These are phyloP conservation scores for Vicia faba DNA, from an alignment of 306 rosid genomes.

Conservation along the genomic window DNA sequence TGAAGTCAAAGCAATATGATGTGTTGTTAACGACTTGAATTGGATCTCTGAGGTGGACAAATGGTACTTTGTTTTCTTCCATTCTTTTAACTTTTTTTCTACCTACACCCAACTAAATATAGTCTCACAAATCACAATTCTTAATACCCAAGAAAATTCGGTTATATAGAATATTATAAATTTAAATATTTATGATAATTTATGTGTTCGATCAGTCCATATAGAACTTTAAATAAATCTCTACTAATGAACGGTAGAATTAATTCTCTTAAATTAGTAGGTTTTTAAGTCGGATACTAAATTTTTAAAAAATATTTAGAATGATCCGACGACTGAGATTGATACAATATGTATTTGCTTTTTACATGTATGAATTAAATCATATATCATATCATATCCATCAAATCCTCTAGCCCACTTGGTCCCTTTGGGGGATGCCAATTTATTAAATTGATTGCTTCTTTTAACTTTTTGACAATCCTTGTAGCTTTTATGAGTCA, in stretches of 20 bases:
- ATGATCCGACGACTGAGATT: background rate
- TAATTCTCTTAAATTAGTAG: no score
- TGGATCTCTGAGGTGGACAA: slow-evolving; percentile 44
- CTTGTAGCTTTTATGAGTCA: slow-evolving; percentile 49
- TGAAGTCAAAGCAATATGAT: slow-evolving; percentile 57
- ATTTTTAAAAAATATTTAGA: background rate
- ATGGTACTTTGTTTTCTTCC: slow-evolving; percentile 11
- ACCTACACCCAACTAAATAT: slow-evolving; percentile 39
- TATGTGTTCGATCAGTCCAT: no score
- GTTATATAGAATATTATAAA: no score
- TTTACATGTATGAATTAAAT: background rate
- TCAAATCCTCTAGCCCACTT: slow-evolving; percentile 34
- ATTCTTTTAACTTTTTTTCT: slow-evolving; percentile 4
- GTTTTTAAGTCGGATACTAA: no score
- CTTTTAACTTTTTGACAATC: slow-evolving; percentile 54
- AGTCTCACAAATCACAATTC: slow-evolving; percentile 5
- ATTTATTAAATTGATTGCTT: slow-evolving; percentile 41
- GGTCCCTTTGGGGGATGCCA: slow-evolving; percentile 42
- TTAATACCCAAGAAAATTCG: slow-evolving; percentile 17
- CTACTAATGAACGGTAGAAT: no score
- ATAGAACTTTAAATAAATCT: no score
- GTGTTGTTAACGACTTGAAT: slow-evolving; percentile 54
- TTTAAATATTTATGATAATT: no score
- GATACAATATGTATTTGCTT: background rate
- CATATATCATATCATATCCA: slow-evolving; percentile 3